Conservation (phyloP, 139 green algal species). For the Chloropicon primus region DNA sequence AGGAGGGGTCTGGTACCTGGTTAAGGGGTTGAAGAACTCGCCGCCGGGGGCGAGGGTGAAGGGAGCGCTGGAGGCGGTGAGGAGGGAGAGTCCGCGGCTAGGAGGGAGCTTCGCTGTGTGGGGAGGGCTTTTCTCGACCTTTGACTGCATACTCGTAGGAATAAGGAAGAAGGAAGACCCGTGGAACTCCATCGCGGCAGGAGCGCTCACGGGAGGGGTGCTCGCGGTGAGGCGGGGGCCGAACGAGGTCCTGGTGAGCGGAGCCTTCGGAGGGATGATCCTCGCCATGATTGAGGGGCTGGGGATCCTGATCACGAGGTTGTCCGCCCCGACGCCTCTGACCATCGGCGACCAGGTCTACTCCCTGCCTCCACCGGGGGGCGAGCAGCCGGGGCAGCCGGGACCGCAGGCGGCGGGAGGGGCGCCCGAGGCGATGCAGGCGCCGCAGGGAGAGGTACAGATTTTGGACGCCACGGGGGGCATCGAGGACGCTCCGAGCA, state of each 20-base stretch:
- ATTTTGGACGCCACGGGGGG: not conserved
- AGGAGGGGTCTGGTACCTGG: slow-evolving; percentile 78
- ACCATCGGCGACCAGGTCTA: not conserved
- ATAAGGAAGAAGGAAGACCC: slow-evolving; percentile 91
- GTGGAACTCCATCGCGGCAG: slow-evolving; percentile 91
- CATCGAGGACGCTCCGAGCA: not conserved
- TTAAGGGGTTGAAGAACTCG: slow-evolving; percentile 84
- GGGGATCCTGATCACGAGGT: slow-evolving; percentile 80
- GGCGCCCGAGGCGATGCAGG: no score
- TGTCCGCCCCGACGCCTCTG: slow-evolving; percentile 53
- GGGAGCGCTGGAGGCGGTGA: slow-evolving; percentile 72
- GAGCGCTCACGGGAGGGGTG: slow-evolving; percentile 81
- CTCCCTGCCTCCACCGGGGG: not conserved
- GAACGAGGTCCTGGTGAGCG: slow-evolving; percentile 51
- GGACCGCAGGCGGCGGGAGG: no score
- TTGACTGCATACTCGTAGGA: slow-evolving; percentile 92
- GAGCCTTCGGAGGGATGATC: slow-evolving; percentile 83
- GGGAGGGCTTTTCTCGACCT: slow-evolving; percentile 90
- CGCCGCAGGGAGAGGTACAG: not conserved
- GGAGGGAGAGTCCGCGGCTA: slow-evolving; percentile 76
- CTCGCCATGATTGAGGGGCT: slow-evolving; percentile 95
- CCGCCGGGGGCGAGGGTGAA: slow-evolving; percentile 56
- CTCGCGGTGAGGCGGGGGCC: slow-evolving; percentile 77
- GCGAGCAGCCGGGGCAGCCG: not conserved
- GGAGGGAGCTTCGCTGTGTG: slow-evolving; percentile 97